Percentiles rank a stretch among this genome's conserved stretches.
Evolutionary conservation across 2,329 filamentous ascomycete genomes (phyloP).

Genomic region (Calycina herbarum): DNA sequence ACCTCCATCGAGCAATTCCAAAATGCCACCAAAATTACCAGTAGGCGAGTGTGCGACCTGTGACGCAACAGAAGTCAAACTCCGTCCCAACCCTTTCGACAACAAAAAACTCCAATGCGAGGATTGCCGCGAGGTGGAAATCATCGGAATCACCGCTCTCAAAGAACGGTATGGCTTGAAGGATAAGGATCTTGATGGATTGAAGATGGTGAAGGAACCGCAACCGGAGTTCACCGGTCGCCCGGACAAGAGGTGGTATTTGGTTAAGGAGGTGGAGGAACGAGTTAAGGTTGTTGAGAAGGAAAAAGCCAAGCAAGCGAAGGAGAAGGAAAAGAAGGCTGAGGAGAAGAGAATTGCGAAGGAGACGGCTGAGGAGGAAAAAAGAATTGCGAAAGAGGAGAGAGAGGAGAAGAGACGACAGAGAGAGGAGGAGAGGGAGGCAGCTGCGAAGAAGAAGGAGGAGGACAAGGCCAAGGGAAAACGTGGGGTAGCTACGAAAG

Average conservation of each 20-base stretch:
- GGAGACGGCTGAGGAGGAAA: not conserved
- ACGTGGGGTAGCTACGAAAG: not conserved
- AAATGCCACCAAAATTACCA: not conserved
- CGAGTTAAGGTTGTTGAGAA: not conserved
- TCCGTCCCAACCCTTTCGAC: not conserved
- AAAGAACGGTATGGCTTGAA: not conserved
- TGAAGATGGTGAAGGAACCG: not conserved
- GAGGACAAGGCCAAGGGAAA: not conserved
- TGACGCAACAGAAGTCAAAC: not conserved
- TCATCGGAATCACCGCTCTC: not conserved
- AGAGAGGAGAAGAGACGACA: not conserved
- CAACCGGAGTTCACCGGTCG: not conserved
- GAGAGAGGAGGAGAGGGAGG: not conserved
- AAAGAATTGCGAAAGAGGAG: not conserved
- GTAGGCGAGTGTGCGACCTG: not conserved
- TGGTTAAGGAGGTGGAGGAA: not conserved
- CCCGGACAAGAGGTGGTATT: not conserved
- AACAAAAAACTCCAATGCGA: not conserved
- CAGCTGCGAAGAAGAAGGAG: not conserved
- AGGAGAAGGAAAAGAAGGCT: not conserved
- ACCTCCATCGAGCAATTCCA: not conserved
- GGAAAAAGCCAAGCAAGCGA: not conserved
- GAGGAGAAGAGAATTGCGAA: not conserved
- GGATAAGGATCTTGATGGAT: not conserved
- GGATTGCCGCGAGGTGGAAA: not conserved